Evolutionary conservation across 2,329 filamentous ascomycete genomes (phyloP), one percentile per base, ranked within the genome.

Genomic region (Aureobasidium mangrovei): DNA sequence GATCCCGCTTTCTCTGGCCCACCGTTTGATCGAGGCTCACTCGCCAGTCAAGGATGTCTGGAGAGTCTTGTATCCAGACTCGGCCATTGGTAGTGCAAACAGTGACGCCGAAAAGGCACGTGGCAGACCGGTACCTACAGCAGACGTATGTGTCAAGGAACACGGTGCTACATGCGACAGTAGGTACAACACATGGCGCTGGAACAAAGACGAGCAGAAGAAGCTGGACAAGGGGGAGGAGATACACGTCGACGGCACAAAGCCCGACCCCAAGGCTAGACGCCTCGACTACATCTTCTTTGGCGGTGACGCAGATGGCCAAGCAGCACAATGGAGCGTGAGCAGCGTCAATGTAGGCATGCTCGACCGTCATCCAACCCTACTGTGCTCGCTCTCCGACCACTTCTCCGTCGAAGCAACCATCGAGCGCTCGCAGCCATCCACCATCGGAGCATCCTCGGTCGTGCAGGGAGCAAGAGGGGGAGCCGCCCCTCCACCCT

Each of bases 201-300:
- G 91, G 91, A 77, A 82, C 56, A 82, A 87, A 63, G 74, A 73
- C 12, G 77, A 87, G 62, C 85, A 82, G 67, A 86, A 85, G 63
- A 77, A 77, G 4, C 73, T 94, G 7, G 79, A 79, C 12, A 80
- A 80, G 43, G 84, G 84, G 0, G 77, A 80, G 53, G 77, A 84
- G n/a, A 75, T 83, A 39, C 69, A 74, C 4, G 76, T 95, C 5
- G 75, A 85, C n/a, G 77, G 79, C 0, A 77, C 84, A 44, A 80
- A 81, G 0, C 70, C 76, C 3, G 91, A 96, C 65, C 82, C 81
- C 0, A 77, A 75, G 27, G 91, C 86, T n/a, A 91, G 95, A 68
- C 78, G 93, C 26, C 78, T 97, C 45, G 93, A 98, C 71, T 98
- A 98, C 70, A 86, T 98, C 64, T 97, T 98, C 70, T 84, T 88